These are phyloP conservation scores for peach (Prunus persica) DNA, from an alignment of 306 rosid genomes.

Conservation along the genomic window Prunus_persica_NCBIv2 NC_034011.1:20650501-20651000, in stretches of 20 bases:
- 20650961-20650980: conserved; percentile 40
- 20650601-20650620: conserved; percentile 42
- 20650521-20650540: conserved; percentile 86
- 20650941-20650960: conserved; percentile 19
- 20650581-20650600: conserved; percentile 84
- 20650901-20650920: conserved; percentile 38
- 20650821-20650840: conserved; percentile 31
- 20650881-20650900: conserved; percentile 30
- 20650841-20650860: conserved; percentile 34
- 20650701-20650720: conserved; percentile 30
- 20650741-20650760: conserved; percentile 97
- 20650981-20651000: conserved; percentile 28
- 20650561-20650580: conserved; percentile 43
- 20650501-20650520: conserved; percentile 66
- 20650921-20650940: conserved; percentile 9
- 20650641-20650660: conserved; percentile 68
- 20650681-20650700: conserved; percentile 60
- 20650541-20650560: conserved; percentile 57
- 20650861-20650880: conserved; percentile 34
- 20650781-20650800: conserved; percentile 56
- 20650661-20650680: conserved; percentile 39
- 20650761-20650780: conserved; percentile 98
- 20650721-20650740: conserved; percentile 32
- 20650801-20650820: conserved; percentile 41
- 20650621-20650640: conserved; percentile 41